phyloP scores from a whole-genome alignment of 1,139 yeast genomes.

The Nakaseomyces sp. region DNA sequence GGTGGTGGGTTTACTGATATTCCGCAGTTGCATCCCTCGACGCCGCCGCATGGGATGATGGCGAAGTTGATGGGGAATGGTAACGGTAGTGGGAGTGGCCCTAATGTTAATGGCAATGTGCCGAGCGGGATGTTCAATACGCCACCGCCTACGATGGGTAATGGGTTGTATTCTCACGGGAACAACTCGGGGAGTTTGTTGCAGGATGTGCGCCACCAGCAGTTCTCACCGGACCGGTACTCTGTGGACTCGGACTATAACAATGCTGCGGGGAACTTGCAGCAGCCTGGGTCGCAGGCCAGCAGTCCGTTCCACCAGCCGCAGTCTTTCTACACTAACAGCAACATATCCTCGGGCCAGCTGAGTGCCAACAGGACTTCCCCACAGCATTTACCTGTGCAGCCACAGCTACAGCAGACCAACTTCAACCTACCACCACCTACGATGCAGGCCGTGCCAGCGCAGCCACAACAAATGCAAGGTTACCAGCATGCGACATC shows the following conservation, averaged over 20 bases:
- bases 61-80: background rate
- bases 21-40: conserved; percentile 25
- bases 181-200: conserved; percentile 25
- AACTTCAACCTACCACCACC: conserved; percentile 1
- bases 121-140: conserved; percentile 14
- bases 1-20: conserved; percentile 27
- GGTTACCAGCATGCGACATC: background rate
- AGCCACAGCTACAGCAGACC: conserved; percentile 9
- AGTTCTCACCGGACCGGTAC: conserved; percentile 26
- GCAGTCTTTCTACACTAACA: conserved; percentile 14
- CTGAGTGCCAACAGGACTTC: conserved; percentile 8
- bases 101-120: conserved; percentile 5
- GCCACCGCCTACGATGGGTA: conserved; percentile 21
- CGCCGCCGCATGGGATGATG: conserved; percentile 18
- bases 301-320: conserved; percentile 25
- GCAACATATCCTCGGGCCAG: conserved; percentile 6
- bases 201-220: conserved; percentile 13
- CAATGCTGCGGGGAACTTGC: conserved; percentile 8
- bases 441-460: conserved; percentile 6
- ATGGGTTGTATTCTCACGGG: conserved; percentile 23
- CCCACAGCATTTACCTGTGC: conserved; percentile 8
- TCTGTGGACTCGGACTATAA: conserved; percentile 23
- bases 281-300: conserved; percentile 9
- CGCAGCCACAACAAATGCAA: conserved; percentile 9
- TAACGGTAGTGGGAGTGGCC: conserved; percentile 1